These are phyloP conservation scores for Capillidium rhysosporum DNA, from an alignment of 371 early-diverging fungal species.

Conservation along the genomic window DNA sequence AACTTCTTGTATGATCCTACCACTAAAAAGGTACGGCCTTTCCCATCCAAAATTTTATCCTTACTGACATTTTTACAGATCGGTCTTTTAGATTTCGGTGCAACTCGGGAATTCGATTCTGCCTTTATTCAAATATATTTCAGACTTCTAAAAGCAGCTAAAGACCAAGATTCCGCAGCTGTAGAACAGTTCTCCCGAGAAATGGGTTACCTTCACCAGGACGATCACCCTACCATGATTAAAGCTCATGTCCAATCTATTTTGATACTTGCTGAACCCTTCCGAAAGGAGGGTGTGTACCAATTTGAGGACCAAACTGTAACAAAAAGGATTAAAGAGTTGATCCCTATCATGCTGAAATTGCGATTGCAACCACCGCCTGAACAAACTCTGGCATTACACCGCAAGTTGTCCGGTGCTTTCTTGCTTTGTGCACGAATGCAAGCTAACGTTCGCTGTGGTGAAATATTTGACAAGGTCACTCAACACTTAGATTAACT, in stretches of 20 bases:
- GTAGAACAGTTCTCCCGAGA: conserved; percentile 51
- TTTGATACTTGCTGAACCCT: conserved; percentile 73
- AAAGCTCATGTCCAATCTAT: conserved; percentile 80
- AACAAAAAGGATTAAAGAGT: conserved; percentile 55
- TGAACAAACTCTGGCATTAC: conserved; percentile 88
- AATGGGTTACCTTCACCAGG: conserved; percentile 84
- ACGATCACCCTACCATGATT: conserved; percentile 70
- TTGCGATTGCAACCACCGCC: conserved; percentile 91
- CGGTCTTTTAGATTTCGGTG: conserved; percentile 86
- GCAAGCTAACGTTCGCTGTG: conserved; percentile 45
- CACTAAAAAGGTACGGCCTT: conserved; percentile 21
- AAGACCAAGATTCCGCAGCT: conserved; percentile 46
- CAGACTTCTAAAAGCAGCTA: conserved; percentile 51
- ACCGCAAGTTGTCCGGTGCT: conserved; percentile 84
- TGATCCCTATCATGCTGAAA: conserved; percentile 86
- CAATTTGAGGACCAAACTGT: conserved; percentile 68
- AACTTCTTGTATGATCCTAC: conserved; percentile 76
- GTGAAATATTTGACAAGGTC: too few relatives aligned
- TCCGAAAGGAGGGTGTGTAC: conserved; percentile 36
- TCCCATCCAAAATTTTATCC: neutral
- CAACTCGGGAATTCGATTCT: conserved; percentile 60
- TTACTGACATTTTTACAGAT: conserved; percentile 16
- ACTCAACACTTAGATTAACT: too few relatives aligned
- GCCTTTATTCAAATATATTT: conserved; percentile 59
- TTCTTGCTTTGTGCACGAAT: conserved; percentile 81